These are phyloP conservation scores for Magnaporthiopsis incrustans DNA, from an alignment of 2,329 filamentous ascomycete species.

Conservation along the genomic window DNA sequence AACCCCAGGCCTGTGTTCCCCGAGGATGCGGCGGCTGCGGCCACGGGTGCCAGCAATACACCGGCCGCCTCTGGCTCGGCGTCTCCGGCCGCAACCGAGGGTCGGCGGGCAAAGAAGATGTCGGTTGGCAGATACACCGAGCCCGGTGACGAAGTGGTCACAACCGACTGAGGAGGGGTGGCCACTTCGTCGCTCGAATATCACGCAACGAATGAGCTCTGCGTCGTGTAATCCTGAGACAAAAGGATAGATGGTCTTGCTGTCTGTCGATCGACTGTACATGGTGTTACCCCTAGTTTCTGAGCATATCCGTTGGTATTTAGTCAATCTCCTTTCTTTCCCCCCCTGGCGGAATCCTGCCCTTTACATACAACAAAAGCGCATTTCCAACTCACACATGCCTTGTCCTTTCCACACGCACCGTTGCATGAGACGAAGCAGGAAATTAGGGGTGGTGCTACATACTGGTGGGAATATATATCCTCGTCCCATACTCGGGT, in stretches of 20 bases:
- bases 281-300: neutral
- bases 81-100: slow-evolving; percentile 14
- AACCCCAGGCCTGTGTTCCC: slow-evolving; percentile 37
- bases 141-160: slow-evolving; percentile 25
- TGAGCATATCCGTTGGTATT: neutral
- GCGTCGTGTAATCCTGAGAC: neutral
- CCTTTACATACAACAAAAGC: neutral
- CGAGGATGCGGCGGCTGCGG: slow-evolving; percentile 16
- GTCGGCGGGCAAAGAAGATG: neutral
- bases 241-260: neutral
- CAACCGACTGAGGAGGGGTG: slow-evolving; percentile 10
- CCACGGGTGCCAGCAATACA: slow-evolving; percentile 16
- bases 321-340: neutral
- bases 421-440: neutral
- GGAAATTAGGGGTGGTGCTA: neutral
- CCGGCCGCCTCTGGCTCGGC: slow-evolving; percentile 19
- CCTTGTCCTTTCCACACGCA: neutral
- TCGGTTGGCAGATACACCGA: slow-evolving; percentile 29
- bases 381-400: neutral
- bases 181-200: neutral
- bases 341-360: neutral
- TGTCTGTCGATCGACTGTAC: no score
- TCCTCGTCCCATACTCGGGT: neutral
- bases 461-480: neutral
- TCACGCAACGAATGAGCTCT: neutral